phyloP scores from a whole-genome alignment of 306 rosid species.

The Leucaena leucocephala region DNA sequence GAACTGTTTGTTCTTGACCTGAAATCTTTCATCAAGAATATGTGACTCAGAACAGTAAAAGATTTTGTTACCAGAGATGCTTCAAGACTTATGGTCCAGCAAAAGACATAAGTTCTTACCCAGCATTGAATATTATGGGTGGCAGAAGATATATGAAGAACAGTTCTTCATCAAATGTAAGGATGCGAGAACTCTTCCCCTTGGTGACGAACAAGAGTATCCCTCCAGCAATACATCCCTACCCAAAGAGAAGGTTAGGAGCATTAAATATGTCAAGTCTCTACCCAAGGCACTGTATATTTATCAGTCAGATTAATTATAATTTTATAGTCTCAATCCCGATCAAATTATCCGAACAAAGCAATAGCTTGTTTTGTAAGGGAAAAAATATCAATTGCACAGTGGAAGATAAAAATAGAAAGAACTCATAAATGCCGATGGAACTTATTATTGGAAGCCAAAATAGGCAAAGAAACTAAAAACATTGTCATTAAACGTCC shows the following conservation, averaged over 20 bases:
- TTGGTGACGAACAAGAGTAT: slow-evolving; percentile 59
- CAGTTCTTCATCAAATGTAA: slow-evolving; percentile 65
- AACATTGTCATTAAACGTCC: background rate
- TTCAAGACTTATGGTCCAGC: slow-evolving; percentile 8
- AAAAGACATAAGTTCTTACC: slow-evolving; percentile 51
- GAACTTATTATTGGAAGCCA: slow-evolving; percentile 20
- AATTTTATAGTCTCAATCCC: background rate
- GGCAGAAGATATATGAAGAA: slow-evolving; percentile 98
- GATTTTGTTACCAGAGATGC: background rate
- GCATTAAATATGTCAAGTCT: slow-evolving; percentile 16
- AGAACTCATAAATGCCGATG: background rate
- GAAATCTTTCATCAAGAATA: slow-evolving; percentile 59
- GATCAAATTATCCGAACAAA: background rate
- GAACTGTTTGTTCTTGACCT: slow-evolving; percentile 95
- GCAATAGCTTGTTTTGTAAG: no score
- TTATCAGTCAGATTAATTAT: background rate
- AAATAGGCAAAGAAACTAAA: slow-evolving; percentile 3
- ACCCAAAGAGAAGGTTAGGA: slow-evolving; percentile 27
- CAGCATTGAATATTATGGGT: slow-evolving; percentile 95
- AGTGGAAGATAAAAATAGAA: background rate
- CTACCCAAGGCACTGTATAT: background rate
- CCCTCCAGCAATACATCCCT: slow-evolving; percentile 72
- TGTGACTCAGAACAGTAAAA: slow-evolving; percentile 5
- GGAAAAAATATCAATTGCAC: background rate
- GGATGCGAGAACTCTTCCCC: slow-evolving; percentile 74